Percentiles rank a stretch among this genome's conserved stretches.
phyloP scores from a whole-genome alignment of 2,329 filamentous ascomycete genomes.

The Didymella keratinophila region DNA sequence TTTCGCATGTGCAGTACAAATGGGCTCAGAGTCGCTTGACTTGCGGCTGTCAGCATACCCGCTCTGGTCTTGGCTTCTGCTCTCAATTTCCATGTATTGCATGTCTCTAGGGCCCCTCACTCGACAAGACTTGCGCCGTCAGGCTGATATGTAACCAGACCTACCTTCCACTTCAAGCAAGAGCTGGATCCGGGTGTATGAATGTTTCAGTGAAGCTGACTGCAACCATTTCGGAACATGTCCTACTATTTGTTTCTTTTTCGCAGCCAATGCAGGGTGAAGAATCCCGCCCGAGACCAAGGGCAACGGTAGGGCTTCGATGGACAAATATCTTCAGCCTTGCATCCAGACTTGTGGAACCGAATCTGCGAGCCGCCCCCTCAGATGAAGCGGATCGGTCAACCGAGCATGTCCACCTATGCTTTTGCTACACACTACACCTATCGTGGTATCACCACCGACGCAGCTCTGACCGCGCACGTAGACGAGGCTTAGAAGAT shows the following conservation, averaged over 20 bases:
- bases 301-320: neutral
- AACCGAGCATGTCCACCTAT: conserved; percentile 12
- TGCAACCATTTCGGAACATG: neutral
- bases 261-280: neutral
- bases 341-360: neutral
- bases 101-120: neutral
- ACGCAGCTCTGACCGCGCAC: neutral
- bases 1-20: neutral
- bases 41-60: neutral
- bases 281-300: neutral
- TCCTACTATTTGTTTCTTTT: neutral
- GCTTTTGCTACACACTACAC: conserved; percentile 1
- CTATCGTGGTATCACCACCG: neutral
- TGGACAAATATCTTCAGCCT: neutral
- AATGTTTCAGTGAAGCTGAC: neutral
- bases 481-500: neutral
- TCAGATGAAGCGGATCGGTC: conserved; percentile 5
- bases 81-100: neutral
- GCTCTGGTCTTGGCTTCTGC: neutral
- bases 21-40: too few relatives aligned
- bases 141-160: neutral
- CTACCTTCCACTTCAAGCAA: neutral
- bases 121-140: neutral
- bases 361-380: conserved; percentile 1
- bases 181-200: neutral